These are phyloP conservation scores for Dothidotthia symphoricarpi DNA, from an alignment of 2,329 filamentous ascomycete genomes.

Conservation along the genomic window DNA sequence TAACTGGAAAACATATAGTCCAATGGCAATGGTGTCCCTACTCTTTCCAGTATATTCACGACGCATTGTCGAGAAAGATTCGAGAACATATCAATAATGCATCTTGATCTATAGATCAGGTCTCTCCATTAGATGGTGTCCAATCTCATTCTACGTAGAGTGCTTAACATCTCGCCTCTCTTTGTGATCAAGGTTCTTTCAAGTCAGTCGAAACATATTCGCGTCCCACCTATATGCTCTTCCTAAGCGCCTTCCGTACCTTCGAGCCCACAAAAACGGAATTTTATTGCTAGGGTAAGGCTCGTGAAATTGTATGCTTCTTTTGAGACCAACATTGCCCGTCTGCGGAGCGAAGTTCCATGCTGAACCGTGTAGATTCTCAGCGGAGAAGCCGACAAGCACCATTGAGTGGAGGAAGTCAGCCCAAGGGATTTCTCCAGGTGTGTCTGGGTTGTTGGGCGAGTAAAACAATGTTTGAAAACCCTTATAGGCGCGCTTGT, in stretches of 20 bases:
- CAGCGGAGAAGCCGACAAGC: constrained; percentile 50
- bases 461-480: constrained; percentile 46
- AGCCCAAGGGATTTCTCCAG: constrained; percentile 54
- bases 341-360: constrained; percentile 57
- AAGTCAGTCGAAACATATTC: constrained; percentile 4
- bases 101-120: not conserved
- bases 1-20: too few species aligned
- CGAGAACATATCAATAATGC: not conserved
- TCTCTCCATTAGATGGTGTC: too few species aligned
- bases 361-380: constrained; percentile 61
- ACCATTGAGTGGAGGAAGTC: constrained; percentile 57
- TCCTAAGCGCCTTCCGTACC: constrained; percentile 51
- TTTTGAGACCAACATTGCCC: constrained; percentile 38
- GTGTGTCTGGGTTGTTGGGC: constrained; percentile 36
- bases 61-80: not conserved
- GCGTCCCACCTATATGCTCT: constrained; percentile 53
- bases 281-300: constrained; percentile 58
- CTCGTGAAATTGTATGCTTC: constrained; percentile 52
- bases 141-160: not conserved
- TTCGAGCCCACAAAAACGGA: constrained; percentile 47
- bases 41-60: not conserved
- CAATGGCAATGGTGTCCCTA: too few species aligned
- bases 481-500: constrained; percentile 42
- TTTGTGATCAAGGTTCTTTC: not conserved
- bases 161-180: not conserved